Percentiles rank a stretch among this genome's conserved stretches.
These are phyloP conservation scores for Cercospora berteroae DNA, from an alignment of 2,329 filamentous ascomycete genomes.

Conservation along the genomic window DNA sequence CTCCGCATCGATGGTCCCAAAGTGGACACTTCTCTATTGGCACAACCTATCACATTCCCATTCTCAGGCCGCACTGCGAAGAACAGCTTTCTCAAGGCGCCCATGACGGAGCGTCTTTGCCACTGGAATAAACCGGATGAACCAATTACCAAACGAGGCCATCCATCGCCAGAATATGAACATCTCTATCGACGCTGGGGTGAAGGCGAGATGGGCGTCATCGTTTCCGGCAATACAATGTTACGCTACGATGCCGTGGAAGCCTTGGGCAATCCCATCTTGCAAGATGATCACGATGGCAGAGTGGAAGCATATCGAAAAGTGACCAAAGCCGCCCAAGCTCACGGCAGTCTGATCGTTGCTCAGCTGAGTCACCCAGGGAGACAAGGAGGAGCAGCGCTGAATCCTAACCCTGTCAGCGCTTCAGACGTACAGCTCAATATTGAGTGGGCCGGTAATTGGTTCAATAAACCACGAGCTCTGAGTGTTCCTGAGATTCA, in stretches of 20 bases:
- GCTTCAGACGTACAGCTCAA: slow-evolving; percentile 36
- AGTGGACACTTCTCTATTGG: slow-evolving; percentile 26
- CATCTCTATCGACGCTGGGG: slow-evolving; percentile 34
- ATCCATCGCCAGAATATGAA: slow-evolving; percentile 30
- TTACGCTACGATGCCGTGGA: slow-evolving; percentile 35
- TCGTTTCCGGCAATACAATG: slow-evolving; percentile 36
- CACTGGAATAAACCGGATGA: slow-evolving; percentile 30
- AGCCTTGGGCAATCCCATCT: slow-evolving; percentile 35
- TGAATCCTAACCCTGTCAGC: slow-evolving; percentile 35
- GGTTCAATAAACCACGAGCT: slow-evolving; percentile 33
- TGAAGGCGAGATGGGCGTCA: slow-evolving; percentile 34
- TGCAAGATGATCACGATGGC: slow-evolving; percentile 31
- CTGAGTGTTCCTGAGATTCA: slow-evolving; percentile 32
- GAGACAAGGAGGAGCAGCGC: slow-evolving; percentile 30
- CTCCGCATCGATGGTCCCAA: slow-evolving; percentile 28
- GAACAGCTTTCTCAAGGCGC: slow-evolving; percentile 36
- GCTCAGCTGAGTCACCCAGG: slow-evolving; percentile 36
- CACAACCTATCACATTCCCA: slow-evolving; percentile 31
- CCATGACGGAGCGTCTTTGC: slow-evolving; percentile 37
- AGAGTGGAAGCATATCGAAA: slow-evolving; percentile 28
- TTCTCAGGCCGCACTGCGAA: slow-evolving; percentile 32
- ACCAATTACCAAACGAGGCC: slow-evolving; percentile 30
- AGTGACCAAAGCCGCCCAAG: slow-evolving; percentile 28
- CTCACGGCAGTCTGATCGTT: slow-evolving; percentile 31
- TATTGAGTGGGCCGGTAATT: slow-evolving; percentile 31